These are phyloP conservation scores for Aspergillus chevalieri DNA, from an alignment of 2,329 filamentous ascomycete species.

Conservation along the genomic window DNA sequence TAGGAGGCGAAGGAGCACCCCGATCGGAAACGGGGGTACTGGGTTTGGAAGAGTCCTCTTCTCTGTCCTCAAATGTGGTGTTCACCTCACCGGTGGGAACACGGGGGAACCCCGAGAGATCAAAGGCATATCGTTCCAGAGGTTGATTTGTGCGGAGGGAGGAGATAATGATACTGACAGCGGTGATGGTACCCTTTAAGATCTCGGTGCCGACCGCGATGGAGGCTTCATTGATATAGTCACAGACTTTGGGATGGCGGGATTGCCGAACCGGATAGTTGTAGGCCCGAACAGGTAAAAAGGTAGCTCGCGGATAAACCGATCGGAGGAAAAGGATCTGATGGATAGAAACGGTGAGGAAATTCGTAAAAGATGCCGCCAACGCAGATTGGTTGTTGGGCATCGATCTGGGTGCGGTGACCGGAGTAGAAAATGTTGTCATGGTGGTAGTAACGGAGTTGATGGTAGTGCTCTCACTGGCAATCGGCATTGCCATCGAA, in stretches of 20 bases:
- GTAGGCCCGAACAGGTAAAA: constrained; percentile 73
- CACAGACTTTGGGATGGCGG: constrained; percentile 76
- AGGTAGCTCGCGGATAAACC: constrained; percentile 72
- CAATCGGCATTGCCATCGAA: constrained; percentile 35
- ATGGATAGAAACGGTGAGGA: constrained; percentile 77
- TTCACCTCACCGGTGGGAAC: constrained; percentile 45
- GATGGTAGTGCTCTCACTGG: constrained; percentile 36
- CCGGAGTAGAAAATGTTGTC: constrained; percentile 35
- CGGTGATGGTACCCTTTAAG: constrained; percentile 51
- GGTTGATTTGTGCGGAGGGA: constrained; percentile 45
- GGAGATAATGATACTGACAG: constrained; percentile 53
- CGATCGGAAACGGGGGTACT: constrained; percentile 21
- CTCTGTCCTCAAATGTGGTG: constrained; percentile 44
- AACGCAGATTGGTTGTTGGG: constrained; percentile 52
- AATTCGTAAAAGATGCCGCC: constrained; percentile 66
- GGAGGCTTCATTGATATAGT: constrained; percentile 78
- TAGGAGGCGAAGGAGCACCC: constrained; percentile 21
- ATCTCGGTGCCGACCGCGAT: constrained; percentile 66
- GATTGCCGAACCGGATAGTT: constrained; percentile 80
- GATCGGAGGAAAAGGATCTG: constrained; percentile 75
- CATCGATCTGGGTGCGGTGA: constrained; percentile 36
- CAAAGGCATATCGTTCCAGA: constrained; percentile 56
- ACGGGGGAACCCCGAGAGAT: constrained; percentile 51
- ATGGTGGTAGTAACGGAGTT: constrained; percentile 29
- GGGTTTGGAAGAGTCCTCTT: constrained; percentile 29